Conservation (phyloP, 768 basidiomycete species). For the Serendipita sp. region DNA sequence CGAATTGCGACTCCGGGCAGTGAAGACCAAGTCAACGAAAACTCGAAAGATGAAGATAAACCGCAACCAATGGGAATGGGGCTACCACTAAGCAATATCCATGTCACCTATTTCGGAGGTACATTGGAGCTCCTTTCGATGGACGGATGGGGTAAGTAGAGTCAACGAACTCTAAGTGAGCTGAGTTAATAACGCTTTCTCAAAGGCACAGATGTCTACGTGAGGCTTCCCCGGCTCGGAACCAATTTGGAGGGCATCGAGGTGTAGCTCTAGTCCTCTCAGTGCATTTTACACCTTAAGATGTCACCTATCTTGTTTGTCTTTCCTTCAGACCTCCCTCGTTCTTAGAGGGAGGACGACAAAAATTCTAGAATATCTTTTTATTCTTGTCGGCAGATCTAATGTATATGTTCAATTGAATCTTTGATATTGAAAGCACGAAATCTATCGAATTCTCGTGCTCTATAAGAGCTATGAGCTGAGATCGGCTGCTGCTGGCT, state of each 20-base stretch:
- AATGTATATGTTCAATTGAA: no score
- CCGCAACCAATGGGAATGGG: constrained; percentile 60
- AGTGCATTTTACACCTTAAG: no score
- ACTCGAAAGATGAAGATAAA: constrained; percentile 17
- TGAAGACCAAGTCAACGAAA: constrained; percentile 12
- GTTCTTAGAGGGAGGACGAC: no score
- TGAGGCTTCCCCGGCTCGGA: constrained; percentile 72
- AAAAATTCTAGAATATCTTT: no score
- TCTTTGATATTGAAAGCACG: no score
- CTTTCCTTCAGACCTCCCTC: no score
- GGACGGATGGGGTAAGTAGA: constrained; percentile 62
- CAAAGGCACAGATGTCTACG: constrained; percentile 65
- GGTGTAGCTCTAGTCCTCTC: constrained; percentile 24
- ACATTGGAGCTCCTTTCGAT: constrained; percentile 60
- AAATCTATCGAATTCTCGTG: no score
- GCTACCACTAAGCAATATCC: constrained; percentile 79
- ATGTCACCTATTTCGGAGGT: constrained; percentile 74
- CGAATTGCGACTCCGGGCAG: constrained; percentile 32
- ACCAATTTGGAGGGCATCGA: constrained; percentile 77
- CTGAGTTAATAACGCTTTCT: background rate
- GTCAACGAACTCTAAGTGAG: no score
- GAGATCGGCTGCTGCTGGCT: no score
- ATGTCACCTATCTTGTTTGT: no score
- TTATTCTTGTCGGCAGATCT: no score
- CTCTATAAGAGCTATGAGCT: no score